Evolutionary conservation across 805 yeast genomes (phyloP).

Genomic region (Saccharomycopsis vini): DNA sequence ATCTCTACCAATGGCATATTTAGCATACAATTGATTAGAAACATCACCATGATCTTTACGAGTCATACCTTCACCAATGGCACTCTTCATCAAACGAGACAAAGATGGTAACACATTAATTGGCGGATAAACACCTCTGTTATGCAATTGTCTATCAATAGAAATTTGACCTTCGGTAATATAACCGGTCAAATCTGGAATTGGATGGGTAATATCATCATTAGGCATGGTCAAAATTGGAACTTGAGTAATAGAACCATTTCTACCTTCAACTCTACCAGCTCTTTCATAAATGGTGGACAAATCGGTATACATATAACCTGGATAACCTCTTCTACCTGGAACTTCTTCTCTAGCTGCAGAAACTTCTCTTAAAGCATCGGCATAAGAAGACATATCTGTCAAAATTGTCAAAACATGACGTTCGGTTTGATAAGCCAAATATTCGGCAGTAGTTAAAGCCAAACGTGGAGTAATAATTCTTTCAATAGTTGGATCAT

Average conservation of each 20-base stretch:
- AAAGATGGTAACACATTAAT: slow-evolving; percentile 96
- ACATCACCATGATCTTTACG: slow-evolving; percentile 99
- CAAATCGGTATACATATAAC: slow-evolving; percentile 99
- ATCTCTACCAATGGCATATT: slow-evolving; percentile 98
- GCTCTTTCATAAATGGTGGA: slow-evolving; percentile 99
- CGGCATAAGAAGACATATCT: slow-evolving; percentile 99
- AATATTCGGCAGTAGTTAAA: slow-evolving; percentile 94
- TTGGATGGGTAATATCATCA: slow-evolving; percentile 99
- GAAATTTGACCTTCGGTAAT: slow-evolving; percentile 99
- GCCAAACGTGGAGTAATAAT: slow-evolving; percentile 99
- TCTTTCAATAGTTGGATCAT: slow-evolving; percentile 99
- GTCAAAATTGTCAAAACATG: slow-evolving; percentile 97
- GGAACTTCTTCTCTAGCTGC: slow-evolving; percentile 99
- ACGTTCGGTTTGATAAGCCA: slow-evolving; percentile 98
- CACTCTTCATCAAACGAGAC: slow-evolving; percentile 97
- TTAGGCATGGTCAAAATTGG: slow-evolving; percentile 99
- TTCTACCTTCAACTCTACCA: slow-evolving; percentile 99
- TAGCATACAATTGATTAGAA: slow-evolving; percentile 96
- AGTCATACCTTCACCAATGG: slow-evolving; percentile 99
- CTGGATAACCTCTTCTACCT: slow-evolving; percentile 99
- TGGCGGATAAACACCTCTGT: slow-evolving; percentile 98
- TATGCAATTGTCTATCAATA: slow-evolving; percentile 90
- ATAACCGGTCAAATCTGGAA: slow-evolving; percentile 99
- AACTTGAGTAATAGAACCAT: slow-evolving; percentile 97
- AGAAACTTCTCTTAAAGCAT: slow-evolving; percentile 98